Conservation (phyloP, 805 yeast genomes). For the Starmera dryadoides region DNA sequence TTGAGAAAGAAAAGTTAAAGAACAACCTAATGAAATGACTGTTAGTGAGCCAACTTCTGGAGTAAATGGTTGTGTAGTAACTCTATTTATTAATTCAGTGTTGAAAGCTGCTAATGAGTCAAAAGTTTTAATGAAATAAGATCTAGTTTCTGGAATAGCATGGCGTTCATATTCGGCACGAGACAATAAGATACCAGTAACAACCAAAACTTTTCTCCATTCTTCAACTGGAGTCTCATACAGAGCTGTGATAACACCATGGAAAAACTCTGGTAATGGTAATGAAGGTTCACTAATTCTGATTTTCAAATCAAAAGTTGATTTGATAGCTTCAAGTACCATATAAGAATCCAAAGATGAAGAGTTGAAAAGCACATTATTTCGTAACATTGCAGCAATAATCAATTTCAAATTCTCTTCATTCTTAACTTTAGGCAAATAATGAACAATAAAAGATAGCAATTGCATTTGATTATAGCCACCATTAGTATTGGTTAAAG, state of each 20-base stretch:
- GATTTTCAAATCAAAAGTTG: constrained; percentile 36
- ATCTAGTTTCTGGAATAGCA: constrained; percentile 21
- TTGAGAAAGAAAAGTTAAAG: constrained; percentile 10
- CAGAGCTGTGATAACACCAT: constrained; percentile 25
- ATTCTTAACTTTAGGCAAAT: constrained; percentile 36
- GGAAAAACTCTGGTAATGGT: constrained; percentile 30
- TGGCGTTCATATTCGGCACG: constrained; percentile 25
- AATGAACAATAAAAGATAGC: constrained; percentile 35
- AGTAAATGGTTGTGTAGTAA: constrained; percentile 7
- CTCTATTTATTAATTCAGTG: constrained; percentile 16
- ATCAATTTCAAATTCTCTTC: constrained; percentile 34
- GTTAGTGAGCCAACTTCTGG: constrained; percentile 15
- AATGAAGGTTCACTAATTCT: constrained; percentile 37
- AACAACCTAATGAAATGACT: constrained; percentile 13
- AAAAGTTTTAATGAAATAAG: constrained; percentile 33
- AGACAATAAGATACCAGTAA: constrained; percentile 34
- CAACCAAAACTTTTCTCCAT: constrained; percentile 38
- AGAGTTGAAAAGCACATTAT: constrained; percentile 7
- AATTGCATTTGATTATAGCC: constrained; percentile 5
- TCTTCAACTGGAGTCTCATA: constrained; percentile 23
- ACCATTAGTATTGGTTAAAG: constrained; percentile 4
- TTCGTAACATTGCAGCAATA: constrained; percentile 31
- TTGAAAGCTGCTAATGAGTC: constrained; percentile 22
- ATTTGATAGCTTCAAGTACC: constrained; percentile 40
- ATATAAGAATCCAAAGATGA: constrained; percentile 23